These are phyloP conservation scores for Lotmaria passim DNA, from an alignment of 208 protist species.

Conservation along the genomic window DNA sequence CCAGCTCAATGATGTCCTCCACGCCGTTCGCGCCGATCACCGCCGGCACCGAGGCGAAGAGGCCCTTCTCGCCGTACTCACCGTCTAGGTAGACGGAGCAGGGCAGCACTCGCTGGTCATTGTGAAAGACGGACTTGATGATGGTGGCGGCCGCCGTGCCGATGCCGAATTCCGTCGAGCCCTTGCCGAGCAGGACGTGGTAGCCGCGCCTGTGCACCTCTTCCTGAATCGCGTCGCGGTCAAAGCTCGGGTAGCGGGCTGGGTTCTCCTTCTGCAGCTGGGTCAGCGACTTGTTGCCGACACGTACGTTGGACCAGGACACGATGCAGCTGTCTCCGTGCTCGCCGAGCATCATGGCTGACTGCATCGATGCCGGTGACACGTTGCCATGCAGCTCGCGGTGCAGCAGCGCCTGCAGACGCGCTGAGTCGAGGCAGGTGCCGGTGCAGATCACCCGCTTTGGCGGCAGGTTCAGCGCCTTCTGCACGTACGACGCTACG, in stretches of 20 bases:
- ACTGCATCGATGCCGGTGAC: constrained; percentile 39
- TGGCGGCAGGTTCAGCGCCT: constrained; percentile 39
- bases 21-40: constrained; percentile 40
- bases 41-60: constrained; percentile 51
- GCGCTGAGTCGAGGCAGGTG: constrained; percentile 49
- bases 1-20: constrained; percentile 47
- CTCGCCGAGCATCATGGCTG: constrained; percentile 61
- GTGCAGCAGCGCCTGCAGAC: constrained; percentile 43
- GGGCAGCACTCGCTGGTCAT: constrained; percentile 49
- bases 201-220: constrained; percentile 50
- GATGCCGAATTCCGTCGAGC: constrained; percentile 61
- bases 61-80: constrained; percentile 46
- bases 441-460: constrained; percentile 54
- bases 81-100: constrained; percentile 52
- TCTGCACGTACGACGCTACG: constrained; percentile 45
- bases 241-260: constrained; percentile 48
- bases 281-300: constrained; percentile 46
- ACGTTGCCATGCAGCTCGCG: constrained; percentile 40
- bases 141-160: constrained; percentile 41
- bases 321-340: constrained; percentile 57
- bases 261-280: constrained; percentile 46
- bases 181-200: constrained; percentile 49
- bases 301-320: constrained; percentile 41
- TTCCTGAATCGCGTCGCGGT: constrained; percentile 39
- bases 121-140: constrained; percentile 52